Base-by-base conservation (phyloP, 1,284 basidiomycete species). In the Ustilago hordei region DNA sequence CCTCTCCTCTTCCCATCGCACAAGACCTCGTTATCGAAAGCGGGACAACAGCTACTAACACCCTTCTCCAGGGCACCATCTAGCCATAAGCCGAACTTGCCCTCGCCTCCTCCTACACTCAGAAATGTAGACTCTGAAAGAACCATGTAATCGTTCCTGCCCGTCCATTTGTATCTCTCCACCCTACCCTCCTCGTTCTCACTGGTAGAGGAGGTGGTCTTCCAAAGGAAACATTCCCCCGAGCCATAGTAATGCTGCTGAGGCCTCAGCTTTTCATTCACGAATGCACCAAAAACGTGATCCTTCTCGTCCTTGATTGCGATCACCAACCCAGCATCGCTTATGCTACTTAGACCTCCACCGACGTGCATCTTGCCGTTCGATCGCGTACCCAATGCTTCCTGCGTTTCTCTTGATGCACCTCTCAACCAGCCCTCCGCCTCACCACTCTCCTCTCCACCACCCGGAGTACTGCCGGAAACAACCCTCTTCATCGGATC, bases 131-230 rank as follows among this genome's bases (percentile, higher is more conserved):
- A 95, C 89, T 80, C 91, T 93, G 47, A 90, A 89, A 97, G 88
- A 23, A 93, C 91, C 64, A 97, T 92, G 82, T 98, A 98, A 69
- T 93, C 92, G 84, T 98, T 98, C 84, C 88, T 90, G 0, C 94
- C 95, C 1, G 95, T 95, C 92, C 94, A 95, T 50, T 90, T 91
- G 88, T 90, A 98, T 32, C 93, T 87, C 48, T 94, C 84, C 13
- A 88, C 86, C 35, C 47, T 43, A 1, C 45, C n/a, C 23, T 52
- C 34, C 3, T 48, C 59, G 0, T 50, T 60, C 11, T 59, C 47
- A 7, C 45, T 48, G 17, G 38, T 4, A 15, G 61, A 69, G 67
- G 28, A 77, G 7, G 76, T 56, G 87, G 88, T 93, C 32, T 69
- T 75, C 65, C 66, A 72, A n/a, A 80, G 58, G 45, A 80, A 81